A percentile compares a stretch with the other conserved stretches of the same genome.
These are phyloP conservation scores for Candida endomychidarum DNA, from an alignment of 805 yeast genomes.

Conservation along the genomic window DNA sequence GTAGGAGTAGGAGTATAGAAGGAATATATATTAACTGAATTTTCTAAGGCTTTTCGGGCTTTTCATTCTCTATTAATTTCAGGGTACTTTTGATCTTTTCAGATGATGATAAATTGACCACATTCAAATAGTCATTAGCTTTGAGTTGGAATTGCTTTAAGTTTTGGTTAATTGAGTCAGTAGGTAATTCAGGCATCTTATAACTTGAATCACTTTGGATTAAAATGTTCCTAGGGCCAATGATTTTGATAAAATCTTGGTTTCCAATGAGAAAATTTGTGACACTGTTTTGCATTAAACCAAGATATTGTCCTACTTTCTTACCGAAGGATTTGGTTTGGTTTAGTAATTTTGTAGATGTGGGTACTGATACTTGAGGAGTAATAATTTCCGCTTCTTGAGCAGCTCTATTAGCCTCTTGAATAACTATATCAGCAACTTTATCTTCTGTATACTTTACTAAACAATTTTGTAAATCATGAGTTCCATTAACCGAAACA, in stretches of 20 bases:
- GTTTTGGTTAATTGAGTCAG: slow-evolving; percentile 9
- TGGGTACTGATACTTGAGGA: neutral
- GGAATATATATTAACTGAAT: no score
- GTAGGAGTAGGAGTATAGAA: neutral
- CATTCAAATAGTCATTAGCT: slow-evolving; percentile 48
- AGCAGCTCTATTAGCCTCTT: no score
- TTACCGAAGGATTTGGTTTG: neutral
- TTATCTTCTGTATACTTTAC: slow-evolving; percentile 19
- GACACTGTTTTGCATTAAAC: neutral
- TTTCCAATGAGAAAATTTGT: slow-evolving; percentile 28
- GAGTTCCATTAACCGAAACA: slow-evolving; percentile 47
- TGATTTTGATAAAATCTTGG: slow-evolving; percentile 47
- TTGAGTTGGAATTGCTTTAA: slow-evolving; percentile 16
- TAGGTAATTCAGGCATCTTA: slow-evolving; percentile 17
- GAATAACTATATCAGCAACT: neutral
- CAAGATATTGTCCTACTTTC: neutral
- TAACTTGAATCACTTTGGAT: slow-evolving; percentile 44
- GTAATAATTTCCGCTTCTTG: no score
- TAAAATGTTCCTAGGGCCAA: slow-evolving; percentile 55
- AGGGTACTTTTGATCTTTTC: slow-evolving; percentile 46
- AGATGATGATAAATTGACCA: slow-evolving; percentile 43
- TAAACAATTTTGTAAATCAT: slow-evolving; percentile 44
- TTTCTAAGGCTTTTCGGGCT: neutral
- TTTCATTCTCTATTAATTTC: slow-evolving; percentile 9
- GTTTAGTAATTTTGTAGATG: neutral